Evolutionary conservation across 768 basidiomycete species (phyloP).

Genomic region (Boletus rubroflammeus): DNA sequence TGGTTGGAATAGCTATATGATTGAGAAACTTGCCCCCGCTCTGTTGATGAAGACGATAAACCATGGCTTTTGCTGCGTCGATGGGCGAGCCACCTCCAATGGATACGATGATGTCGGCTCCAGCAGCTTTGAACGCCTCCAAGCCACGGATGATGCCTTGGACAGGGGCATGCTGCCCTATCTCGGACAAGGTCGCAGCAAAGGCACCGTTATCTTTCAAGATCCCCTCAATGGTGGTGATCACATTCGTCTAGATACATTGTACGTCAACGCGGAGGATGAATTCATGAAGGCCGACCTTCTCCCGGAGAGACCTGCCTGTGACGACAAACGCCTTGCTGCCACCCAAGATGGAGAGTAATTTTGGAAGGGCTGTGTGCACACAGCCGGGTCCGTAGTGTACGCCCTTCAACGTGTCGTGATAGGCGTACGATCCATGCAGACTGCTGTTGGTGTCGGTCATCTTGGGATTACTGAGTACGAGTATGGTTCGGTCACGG

Average conservation of each 20-base stretch:
- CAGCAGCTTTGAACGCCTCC: slow-evolving; percentile 48
- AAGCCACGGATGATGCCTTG: slow-evolving; percentile 59
- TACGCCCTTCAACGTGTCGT: slow-evolving; percentile 62
- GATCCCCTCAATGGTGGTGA: slow-evolving; percentile 34
- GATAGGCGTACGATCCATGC: slow-evolving; percentile 62
- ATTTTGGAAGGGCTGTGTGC: slow-evolving; percentile 57
- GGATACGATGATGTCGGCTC: slow-evolving; percentile 66
- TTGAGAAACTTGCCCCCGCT: slow-evolving; percentile 47
- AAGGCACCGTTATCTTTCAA: slow-evolving; percentile 56
- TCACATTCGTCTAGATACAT: slow-evolving; percentile 24
- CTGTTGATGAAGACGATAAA: slow-evolving; percentile 59
- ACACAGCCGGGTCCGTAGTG: slow-evolving; percentile 72
- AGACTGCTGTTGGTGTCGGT: slow-evolving; percentile 5
- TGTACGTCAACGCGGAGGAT: slow-evolving; percentile 9
- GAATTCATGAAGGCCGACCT: slow-evolving; percentile 36
- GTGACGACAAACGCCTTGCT: slow-evolving; percentile 71
- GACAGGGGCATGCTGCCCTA: slow-evolving; percentile 70
- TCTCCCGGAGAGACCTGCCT: slow-evolving; percentile 61
- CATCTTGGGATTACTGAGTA: slow-evolving; percentile 1
- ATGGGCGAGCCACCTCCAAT: slow-evolving; percentile 81
- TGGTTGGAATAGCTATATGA: slow-evolving; percentile 82
- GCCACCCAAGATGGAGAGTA: slow-evolving; percentile 50
- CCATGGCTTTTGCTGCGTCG: slow-evolving; percentile 72
- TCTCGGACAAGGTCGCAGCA: slow-evolving; percentile 67
- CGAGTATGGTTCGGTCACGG: no score